Evolutionary conservation across 148 eudicot species (phyloP).

Genomic region (Silene conica): DNA sequence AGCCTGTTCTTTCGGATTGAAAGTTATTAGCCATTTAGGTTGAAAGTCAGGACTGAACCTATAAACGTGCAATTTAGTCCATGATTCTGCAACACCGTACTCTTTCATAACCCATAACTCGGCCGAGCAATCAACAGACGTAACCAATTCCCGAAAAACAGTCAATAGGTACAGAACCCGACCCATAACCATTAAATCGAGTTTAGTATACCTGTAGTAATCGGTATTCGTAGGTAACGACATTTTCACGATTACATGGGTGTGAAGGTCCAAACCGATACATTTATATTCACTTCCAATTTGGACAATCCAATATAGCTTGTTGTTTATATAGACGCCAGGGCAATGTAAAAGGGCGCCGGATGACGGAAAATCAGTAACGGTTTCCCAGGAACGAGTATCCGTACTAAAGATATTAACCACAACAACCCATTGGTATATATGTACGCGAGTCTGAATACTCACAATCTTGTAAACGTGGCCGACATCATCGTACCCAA

Average conservation of each 20-base stretch:
- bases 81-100: not conserved
- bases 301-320: not conserved
- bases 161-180: not conserved
- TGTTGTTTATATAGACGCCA: not conserved
- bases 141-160: too few relatives aligned
- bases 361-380: too few relatives aligned
- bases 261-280: not conserved
- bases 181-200: conserved; percentile 1
- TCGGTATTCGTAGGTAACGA: not conserved
- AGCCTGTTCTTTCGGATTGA: not conserved
- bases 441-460: too few relatives aligned
- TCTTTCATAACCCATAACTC: not conserved
- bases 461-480: too few relatives aligned
- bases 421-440: too few relatives aligned
- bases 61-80: not conserved
- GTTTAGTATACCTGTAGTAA: not conserved
- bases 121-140: too few relatives aligned
- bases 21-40: not conserved
- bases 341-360: too few relatives aligned
- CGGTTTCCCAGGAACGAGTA: too few relatives aligned
- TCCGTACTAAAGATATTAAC: too few relatives aligned
- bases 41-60: not conserved
- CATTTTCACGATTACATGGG: not conserved
- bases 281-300: not conserved
- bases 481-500: too few relatives aligned